Evolutionary conservation across 1,139 yeast species (phyloP), one percentile per base, ranked within the genome.

Genomic region (Candida albicans): DNA sequence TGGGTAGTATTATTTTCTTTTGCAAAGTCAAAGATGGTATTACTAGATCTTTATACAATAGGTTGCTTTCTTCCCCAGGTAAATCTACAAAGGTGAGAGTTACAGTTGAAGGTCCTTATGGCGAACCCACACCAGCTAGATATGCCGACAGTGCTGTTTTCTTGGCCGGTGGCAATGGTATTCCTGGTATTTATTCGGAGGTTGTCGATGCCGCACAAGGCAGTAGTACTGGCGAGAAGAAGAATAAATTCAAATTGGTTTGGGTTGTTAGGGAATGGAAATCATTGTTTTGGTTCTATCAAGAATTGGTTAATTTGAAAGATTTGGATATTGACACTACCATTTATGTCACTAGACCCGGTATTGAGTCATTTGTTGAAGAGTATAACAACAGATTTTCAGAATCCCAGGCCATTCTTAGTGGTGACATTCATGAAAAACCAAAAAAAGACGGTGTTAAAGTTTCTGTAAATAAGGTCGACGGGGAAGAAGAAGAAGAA

Each of bases 131-230:
- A 8, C 59, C 66, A 1, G 68, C 67, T n/a, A 56, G 57, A 29
- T 54, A 54, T 39, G 65, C 60, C 40, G 64, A 67, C 30, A 57
- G 58, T 18, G 65, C 70, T 3, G 65, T 68, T 1, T 68, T 64
- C 39, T 47, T 70, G 33, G 73, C 76, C 14, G 75, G 76, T 5
- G 77, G 77, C 24, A 68, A 63, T 47, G 77, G 76, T 38, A 67
- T 71, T 33, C 74, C 77, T 1, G 75, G 81, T 9, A 65, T 72
- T 22, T 68, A 61, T 49, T 63, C 73, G 2, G 77, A 73, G 50
- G 71, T 63, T 4, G 46, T 51, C 14, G 65, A 63, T 40, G 51
- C 63, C 47, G 60, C 59, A 2, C 12, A 5, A 28, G 64, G 45
- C 14, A 29, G 14, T 10, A n/a, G 49, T 57, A 2, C 43, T 62